Base-by-base conservation (phyloP, 345 rosid species). In the Melastoma malabathricum region DNA sequence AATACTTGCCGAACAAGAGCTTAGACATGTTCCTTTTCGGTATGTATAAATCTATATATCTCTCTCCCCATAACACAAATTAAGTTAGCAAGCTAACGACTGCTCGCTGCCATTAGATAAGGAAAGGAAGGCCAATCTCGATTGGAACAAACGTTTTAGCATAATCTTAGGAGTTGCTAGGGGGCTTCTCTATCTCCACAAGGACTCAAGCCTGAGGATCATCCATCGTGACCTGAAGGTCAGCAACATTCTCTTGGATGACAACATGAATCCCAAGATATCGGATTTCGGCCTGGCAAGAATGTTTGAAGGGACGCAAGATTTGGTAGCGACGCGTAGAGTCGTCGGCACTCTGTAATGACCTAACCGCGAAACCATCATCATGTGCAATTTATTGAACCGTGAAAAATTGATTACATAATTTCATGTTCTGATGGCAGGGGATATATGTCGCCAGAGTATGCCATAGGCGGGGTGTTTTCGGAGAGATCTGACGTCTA, bases 261-360 rank as follows among this genome's bases (percentile, higher is more conserved):
- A 15, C 2, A 63, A 52, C 10, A 61, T 70, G 76, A 68, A 61
- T 14, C 69, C 71, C 5, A 74, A 57, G 54, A 71, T 71, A 18
- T 75, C 74, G 14, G 76, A 75, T 52, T 75, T 75, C 55, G 73
- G 76, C 6, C 52, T 58, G 50, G 73, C 76, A 3, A 55, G 64
- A 20, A 59, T 68, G 18, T 68, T 66, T 23, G 41, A 56, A 13
- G 67, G 52, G 4, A 62, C 61, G 4, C 51, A 45, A 54, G 52
- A 44, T 20, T 47, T 43, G 44, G 46, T 25, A 46, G 60, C 57
- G 13, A 73, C 78, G 0, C 47, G 31, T 13, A 49, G 60, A 41
- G 67, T 73, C 4, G 64, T 69, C 1, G 73, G 75, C 27, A 63
- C 69, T 13, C 50, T 48, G 72, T 63, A 63, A 66, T 38, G 52